Evolutionary conservation across 352 stramenopile genomes (phyloP).

Genomic region (Phytophthora quininea): DNA sequence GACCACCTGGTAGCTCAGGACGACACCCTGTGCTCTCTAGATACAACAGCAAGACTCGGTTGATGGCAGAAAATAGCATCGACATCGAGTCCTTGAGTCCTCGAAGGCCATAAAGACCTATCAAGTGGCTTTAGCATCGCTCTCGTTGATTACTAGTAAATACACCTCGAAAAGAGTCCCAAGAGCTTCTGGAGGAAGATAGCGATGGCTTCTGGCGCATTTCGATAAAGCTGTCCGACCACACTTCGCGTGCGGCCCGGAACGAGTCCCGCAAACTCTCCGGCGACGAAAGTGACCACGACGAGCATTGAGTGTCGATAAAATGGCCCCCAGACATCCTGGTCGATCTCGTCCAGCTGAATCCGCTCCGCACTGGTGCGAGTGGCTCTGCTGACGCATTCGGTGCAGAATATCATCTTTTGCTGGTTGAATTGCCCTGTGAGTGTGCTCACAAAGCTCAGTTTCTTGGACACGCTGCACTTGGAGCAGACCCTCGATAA

Average conservation of each 20-base stretch:
- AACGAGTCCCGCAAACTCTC: slow-evolving; percentile 12
- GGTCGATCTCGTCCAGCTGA: slow-evolving; percentile 17
- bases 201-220: neutral
- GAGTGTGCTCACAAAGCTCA: slow-evolving; percentile 1
- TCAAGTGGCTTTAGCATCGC: neutral
- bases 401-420: slow-evolving; percentile 13
- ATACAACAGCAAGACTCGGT: neutral
- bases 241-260: slow-evolving; percentile 2
- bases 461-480: slow-evolving; percentile 3
- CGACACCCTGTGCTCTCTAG: slow-evolving; percentile 4
- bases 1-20: slow-evolving; percentile 21
- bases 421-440: slow-evolving; percentile 3
- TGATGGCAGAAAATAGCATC: slow-evolving; percentile 2
- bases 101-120: slow-evolving; percentile 3
- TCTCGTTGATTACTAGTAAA: too few species aligned
- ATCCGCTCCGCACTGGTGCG: slow-evolving; percentile 5
- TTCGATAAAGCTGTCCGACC: neutral
- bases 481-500: slow-evolving; percentile 2
- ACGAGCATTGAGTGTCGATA: slow-evolving; percentile 3
- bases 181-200: neutral
- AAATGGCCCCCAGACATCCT: slow-evolving; percentile 6
- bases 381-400: slow-evolving; percentile 12
- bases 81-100: slow-evolving; percentile 10
- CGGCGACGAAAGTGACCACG: slow-evolving; percentile 9
- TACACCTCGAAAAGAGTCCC: neutral